Evolutionary conservation across 257 asterid species (phyloP), one percentile per base, ranked within the genome.

Genomic region (Scutellaria baicalensis): DNA sequence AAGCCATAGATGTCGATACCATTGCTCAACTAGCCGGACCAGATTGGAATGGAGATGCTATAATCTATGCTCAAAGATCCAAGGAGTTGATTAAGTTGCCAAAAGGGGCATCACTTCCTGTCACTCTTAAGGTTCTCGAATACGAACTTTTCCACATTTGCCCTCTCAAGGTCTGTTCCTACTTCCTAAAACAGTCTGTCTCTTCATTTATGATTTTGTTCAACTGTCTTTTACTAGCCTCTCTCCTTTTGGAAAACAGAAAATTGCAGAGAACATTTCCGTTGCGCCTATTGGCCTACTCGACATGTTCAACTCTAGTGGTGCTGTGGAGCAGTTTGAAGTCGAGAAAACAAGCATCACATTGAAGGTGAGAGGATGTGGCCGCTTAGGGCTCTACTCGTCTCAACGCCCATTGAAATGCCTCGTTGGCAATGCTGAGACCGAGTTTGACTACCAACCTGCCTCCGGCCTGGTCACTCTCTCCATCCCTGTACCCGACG

Each of bases 241-340:
- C 55, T 63, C 14, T 55, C 18, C 13, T 58, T 52, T 64, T 40
- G 11, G 38, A n/a, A 43, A 60, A 59, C 88, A 93, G 98, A 83
- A 82, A 66, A 75, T 88, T 17, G 75, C 85, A 0, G 67, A 47
- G 39, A 60, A 78, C 70, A 49, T 84, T 20, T 85, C 80, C 31
- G 87, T 93, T 6, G 95, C 95, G 16, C 95, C 98, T 42, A 88
- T 93, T n/a, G 98, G 98, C 44, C 71, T 93, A 58, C 87, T 93
- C 47, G 88, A 85, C 80, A 93, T 93, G 98, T 87, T 90, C 88
- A 93, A 90, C 79, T 67, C 89, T 6, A 75, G 92, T 48, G 98
- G 98, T 40, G 98, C 97, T 18, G 79, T 88, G 73, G 96, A 93
- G 76, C 84, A 80, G 56, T 72, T 77, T 14, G 89, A 86, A 33